A percentile compares a stretch with the other conserved stretches of the same genome.
phyloP scores from a whole-genome alignment of 345 rosid genomes.

The Gossypium mustelinum region DNA sequence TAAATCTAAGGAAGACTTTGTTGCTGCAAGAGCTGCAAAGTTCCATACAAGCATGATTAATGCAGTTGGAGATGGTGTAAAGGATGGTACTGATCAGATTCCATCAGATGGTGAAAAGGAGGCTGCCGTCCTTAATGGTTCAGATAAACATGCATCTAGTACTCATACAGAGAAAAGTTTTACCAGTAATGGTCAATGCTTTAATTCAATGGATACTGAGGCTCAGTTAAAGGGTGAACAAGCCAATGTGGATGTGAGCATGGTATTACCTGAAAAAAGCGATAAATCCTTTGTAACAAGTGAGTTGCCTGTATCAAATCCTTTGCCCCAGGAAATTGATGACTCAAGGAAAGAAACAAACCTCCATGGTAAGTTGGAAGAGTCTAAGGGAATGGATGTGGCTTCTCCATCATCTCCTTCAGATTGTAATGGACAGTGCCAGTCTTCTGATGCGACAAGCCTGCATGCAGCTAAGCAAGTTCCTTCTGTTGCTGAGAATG shows the following conservation, averaged over 20 bases:
- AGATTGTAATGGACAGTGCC: constrained; percentile 26
- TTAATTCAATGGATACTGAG: constrained; percentile 22
- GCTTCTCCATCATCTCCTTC: constrained; percentile 18
- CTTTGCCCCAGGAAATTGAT: constrained; percentile 32
- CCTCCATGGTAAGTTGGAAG: constrained; percentile 34
- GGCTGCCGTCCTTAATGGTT: constrained; percentile 28
- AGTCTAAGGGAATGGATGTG: constrained; percentile 21
- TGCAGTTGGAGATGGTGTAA: constrained; percentile 37
- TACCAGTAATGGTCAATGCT: constrained; percentile 20
- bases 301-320: constrained; percentile 36
- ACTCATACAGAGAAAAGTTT: constrained; percentile 25
- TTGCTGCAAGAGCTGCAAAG: constrained; percentile 58
- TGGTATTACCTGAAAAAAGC: constrained; percentile 29
- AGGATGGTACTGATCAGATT: constrained; percentile 28
- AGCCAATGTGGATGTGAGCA: constrained; percentile 20
- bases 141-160: constrained; percentile 23
- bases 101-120: constrained; percentile 28
- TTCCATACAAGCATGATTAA: constrained; percentile 32
- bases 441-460: constrained; percentile 28
- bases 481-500: constrained; percentile 40
- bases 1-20: constrained; percentile 61
- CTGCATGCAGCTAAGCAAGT: constrained; percentile 28
- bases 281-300: constrained; percentile 27
- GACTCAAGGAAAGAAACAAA: constrained; percentile 30
- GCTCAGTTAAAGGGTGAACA: constrained; percentile 26